Conservation (phyloP, 139 green algal genomes). For the Micractinium sp. region DNA sequence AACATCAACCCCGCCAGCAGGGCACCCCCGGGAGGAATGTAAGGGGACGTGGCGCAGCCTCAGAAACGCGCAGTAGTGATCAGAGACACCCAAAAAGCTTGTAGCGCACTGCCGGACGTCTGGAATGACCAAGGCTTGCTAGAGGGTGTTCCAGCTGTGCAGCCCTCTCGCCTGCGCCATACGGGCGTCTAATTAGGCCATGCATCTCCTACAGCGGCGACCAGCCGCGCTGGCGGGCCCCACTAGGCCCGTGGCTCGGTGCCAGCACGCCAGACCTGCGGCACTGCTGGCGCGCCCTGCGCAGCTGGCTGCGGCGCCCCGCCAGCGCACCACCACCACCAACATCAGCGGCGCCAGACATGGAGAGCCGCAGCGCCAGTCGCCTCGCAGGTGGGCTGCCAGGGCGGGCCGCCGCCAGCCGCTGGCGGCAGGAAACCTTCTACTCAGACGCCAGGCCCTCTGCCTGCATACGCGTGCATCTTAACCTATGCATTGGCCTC, state of each 20-base stretch:
- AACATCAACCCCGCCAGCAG: no score
- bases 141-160: no score
- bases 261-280: not conserved
- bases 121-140: no score
- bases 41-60: no score
- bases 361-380: not conserved
- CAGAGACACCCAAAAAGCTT: no score
- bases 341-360: not conserved
- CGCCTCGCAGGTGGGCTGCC: not conserved
- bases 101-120: no score
- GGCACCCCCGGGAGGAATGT: no score
- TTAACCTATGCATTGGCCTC: not conserved
- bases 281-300: not conserved
- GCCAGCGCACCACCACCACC: not conserved
- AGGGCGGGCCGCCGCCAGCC: not conserved
- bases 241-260: not conserved
- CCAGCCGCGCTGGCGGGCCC: not conserved
- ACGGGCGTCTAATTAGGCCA: not conserved
- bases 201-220: not conserved
- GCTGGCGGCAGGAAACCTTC: not conserved
- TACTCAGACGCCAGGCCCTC: not conserved
- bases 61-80: no score
- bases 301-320: not conserved
- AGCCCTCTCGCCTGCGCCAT: no score
- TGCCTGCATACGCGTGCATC: not conserved